Evolutionary conservation across 345 rosid genomes (phyloP).

Genomic region (Acer campestre): DNA sequence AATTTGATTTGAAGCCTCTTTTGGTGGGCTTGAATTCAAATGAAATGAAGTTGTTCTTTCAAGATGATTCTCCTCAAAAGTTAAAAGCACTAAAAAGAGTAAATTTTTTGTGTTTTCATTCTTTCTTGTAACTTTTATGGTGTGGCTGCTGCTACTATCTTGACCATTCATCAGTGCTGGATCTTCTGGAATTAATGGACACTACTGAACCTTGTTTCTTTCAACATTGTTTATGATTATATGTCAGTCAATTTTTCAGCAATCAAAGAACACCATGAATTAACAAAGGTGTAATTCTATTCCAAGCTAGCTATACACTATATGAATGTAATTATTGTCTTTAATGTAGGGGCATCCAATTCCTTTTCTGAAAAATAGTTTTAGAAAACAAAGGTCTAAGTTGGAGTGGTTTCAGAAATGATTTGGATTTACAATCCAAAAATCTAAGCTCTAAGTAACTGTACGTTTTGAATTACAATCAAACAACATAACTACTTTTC

Average conservation of each 20-base stretch:
- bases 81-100: neutral
- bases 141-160: neutral
- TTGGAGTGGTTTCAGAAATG: too few relatives aligned
- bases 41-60: neutral
- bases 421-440: too few relatives aligned
- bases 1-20: constrained; percentile 5
- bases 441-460: too few relatives aligned
- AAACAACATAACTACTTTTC: too few relatives aligned
- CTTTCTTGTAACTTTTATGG: neutral
- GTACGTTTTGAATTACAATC: too few relatives aligned
- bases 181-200: neutral
- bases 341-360: neutral
- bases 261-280: neutral
- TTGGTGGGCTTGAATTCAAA: constrained; percentile 17
- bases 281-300: neutral
- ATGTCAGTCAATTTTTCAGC: too few relatives aligned
- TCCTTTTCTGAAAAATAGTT: too few relatives aligned
- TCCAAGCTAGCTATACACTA: neutral
- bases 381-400: too few relatives aligned
- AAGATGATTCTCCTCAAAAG: neutral
- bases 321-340: neutral
- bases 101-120: too few relatives aligned
- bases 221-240: neutral
- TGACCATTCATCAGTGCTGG: neutral
- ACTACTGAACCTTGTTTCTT: neutral